Conservation (phyloP, 495 filamentous ascomycete species). For the Pseudomonodictys pantanalensis region DNA sequence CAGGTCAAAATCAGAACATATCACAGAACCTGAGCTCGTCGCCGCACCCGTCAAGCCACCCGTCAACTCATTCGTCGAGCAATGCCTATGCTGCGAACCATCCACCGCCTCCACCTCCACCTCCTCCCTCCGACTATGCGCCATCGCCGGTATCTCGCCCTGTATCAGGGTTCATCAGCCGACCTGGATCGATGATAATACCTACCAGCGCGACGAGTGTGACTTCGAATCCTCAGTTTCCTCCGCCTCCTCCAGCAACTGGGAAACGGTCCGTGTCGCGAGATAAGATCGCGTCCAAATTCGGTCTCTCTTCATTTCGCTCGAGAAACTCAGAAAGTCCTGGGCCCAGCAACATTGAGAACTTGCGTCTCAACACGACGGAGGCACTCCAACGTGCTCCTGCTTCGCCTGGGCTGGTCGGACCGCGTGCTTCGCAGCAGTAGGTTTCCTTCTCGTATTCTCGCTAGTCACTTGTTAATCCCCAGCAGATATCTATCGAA, state of each 20-base stretch:
- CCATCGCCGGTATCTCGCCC: constrained; percentile 16
- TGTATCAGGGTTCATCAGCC: constrained; percentile 18
- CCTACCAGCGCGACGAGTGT: constrained; percentile 27
- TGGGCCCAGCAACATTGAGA: constrained; percentile 30
- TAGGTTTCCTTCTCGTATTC: constrained; percentile 10
- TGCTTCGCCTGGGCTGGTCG: constrained; percentile 15
- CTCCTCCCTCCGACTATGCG: constrained; percentile 21
- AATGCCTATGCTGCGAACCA: constrained; percentile 13
- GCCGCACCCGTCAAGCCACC: too few species aligned
- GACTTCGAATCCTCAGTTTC: constrained; percentile 33
- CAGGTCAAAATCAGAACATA: constrained; percentile 30
- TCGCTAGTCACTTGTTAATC: not conserved
- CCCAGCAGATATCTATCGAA: constrained; percentile 45
- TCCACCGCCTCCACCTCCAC: constrained; percentile 11
- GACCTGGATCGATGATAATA: constrained; percentile 19
- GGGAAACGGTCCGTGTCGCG: constrained; percentile 29
- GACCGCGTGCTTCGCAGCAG: constrained; percentile 19
- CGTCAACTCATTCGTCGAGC: too few species aligned
- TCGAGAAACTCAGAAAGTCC: constrained; percentile 26
- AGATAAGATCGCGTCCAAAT: constrained; percentile 41
- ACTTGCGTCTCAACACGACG: constrained; percentile 31
- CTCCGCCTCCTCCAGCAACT: constrained; percentile 35
- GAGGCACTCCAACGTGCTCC: constrained; percentile 29
- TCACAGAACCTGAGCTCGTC: constrained; percentile 27
- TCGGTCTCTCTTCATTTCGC: constrained; percentile 35